Evolutionary conservation across 2,329 filamentous ascomycete genomes (phyloP).

Genomic region (Colletotrichum endophyticum): DNA sequence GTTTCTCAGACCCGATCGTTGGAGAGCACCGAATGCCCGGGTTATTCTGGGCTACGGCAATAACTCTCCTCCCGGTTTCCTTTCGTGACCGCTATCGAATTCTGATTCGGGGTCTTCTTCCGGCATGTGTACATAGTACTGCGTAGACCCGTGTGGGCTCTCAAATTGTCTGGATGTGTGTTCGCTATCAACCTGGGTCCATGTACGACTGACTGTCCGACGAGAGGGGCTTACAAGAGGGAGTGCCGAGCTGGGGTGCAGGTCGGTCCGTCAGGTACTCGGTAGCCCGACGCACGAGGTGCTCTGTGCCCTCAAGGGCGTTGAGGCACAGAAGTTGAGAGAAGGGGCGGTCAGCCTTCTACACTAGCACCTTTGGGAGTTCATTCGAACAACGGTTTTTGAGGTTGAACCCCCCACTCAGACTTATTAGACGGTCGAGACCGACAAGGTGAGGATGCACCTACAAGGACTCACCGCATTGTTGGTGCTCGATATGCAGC

Average conservation of each 20-base stretch:
- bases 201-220: not conserved
- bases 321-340: too few species aligned
- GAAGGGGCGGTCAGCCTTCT: too few species aligned
- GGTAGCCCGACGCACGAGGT: too few species aligned
- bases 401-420: not conserved
- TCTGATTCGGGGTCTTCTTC: not conserved
- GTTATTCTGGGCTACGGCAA: not conserved
- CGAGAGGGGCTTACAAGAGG: not conserved
- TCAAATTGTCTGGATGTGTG: not conserved
- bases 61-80: not conserved
- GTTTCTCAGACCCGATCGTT: not conserved
- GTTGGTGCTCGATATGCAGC: not conserved
- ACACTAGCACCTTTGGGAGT: too few species aligned
- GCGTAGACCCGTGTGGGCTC: not conserved
- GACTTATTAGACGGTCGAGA: not conserved
- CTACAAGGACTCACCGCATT: constrained; percentile 18
- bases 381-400: too few species aligned
- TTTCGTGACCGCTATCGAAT: not conserved
- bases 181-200: not conserved
- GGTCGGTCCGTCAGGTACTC: not conserved
- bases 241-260: constrained; percentile 12
- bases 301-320: too few species aligned
- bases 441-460: not conserved
- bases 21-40: not conserved
- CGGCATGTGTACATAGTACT: not conserved